Percentiles rank a stretch among this genome's conserved stretches.
Conservation (phyloP, 2,329 filamentous ascomycete species). For the Fusarium cicatricum region DNA sequence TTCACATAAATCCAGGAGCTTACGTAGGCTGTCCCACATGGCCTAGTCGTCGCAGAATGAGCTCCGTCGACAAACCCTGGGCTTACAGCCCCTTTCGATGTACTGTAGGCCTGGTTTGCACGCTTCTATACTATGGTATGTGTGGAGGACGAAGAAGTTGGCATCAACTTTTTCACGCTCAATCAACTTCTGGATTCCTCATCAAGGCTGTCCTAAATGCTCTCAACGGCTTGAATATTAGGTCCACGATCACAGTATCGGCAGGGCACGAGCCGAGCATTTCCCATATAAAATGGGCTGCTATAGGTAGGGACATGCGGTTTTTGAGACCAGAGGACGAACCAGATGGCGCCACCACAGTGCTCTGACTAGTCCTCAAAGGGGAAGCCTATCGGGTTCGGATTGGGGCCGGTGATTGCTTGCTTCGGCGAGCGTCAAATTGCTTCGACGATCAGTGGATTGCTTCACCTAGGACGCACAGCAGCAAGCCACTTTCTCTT, state of each 20-base stretch:
- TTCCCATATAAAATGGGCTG: constrained; percentile 7
- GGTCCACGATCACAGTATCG: constrained; percentile 8
- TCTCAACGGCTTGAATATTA: not conserved
- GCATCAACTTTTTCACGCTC: not conserved
- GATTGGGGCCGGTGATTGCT: not conserved
- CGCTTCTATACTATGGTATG: too few relatives aligned
- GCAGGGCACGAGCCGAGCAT: constrained; percentile 6
- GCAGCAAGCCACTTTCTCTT: not conserved
- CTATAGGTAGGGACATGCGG: constrained; percentile 19
- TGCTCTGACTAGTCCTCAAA: constrained; percentile 10
- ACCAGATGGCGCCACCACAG: constrained; percentile 33
- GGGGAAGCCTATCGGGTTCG: constrained; percentile 6
- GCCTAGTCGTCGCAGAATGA: constrained; percentile 23
- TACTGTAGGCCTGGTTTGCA: too few relatives aligned
- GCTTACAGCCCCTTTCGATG: constrained; percentile 13
- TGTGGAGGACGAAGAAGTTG: not conserved
- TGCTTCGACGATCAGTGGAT: constrained; percentile 4
- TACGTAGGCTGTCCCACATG: constrained; percentile 41
- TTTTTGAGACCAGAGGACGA: constrained; percentile 18
- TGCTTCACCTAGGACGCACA: not conserved
- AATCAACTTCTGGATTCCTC: too few relatives aligned
- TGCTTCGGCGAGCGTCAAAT: constrained; percentile 1
- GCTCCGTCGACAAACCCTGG: constrained; percentile 18
- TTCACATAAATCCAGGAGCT: constrained; percentile 22
- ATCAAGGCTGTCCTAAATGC: not conserved